Conservation (phyloP, 1,284 basidiomycete species). For the Fomitopsis betulina region DNA sequence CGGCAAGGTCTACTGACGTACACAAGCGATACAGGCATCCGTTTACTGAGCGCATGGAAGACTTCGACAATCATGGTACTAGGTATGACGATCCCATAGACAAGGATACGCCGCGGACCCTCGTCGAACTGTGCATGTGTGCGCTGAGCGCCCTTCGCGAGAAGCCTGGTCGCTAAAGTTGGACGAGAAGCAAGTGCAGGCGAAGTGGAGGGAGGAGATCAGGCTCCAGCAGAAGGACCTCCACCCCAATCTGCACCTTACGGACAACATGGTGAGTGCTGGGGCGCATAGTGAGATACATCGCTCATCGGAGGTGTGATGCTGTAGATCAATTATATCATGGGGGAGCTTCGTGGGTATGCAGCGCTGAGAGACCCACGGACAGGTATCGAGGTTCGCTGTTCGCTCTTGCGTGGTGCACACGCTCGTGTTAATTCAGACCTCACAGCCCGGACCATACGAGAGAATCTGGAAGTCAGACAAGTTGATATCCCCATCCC, state of each 20-base stretch:
- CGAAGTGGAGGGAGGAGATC: background rate
- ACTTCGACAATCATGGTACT: background rate
- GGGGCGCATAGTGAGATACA: background rate
- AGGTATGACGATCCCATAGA: background rate
- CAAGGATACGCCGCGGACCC: background rate
- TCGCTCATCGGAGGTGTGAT: background rate
- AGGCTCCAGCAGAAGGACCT: background rate
- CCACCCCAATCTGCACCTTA: background rate
- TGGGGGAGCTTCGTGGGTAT: background rate
- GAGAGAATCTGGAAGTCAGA: background rate
- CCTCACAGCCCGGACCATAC: background rate
- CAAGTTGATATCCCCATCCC: background rate
- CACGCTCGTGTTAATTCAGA: background rate
- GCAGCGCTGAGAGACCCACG: background rate
- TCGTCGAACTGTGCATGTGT: background rate
- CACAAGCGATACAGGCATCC: background rate
- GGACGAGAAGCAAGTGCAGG: background rate
- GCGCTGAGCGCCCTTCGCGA: background rate
- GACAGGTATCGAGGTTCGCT: background rate
- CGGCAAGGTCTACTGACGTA: background rate
- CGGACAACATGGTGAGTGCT: background rate
- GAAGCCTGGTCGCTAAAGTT: background rate
- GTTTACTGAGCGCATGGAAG: background rate
- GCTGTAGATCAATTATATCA: background rate
- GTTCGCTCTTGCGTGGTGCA: background rate